Evolutionary conservation across 768 basidiomycete species (phyloP).

Genomic region (Aureoboletus auriporus): DNA sequence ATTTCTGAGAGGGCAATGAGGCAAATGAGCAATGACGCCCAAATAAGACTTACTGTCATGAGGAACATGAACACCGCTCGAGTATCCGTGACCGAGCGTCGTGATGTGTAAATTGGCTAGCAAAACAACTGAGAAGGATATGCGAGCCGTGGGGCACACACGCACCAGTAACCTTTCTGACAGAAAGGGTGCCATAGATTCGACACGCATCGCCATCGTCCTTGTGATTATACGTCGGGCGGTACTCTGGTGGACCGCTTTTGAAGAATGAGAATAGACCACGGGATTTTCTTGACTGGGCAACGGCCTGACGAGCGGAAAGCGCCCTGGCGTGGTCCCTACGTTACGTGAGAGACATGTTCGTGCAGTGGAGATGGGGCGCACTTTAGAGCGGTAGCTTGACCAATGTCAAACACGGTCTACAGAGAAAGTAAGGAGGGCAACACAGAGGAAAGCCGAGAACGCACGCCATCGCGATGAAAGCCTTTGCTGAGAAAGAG

Average conservation of each 20-base stretch:
- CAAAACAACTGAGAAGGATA: neutral
- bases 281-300: conserved; percentile 72
- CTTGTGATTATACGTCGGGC: conserved; percentile 70
- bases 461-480: conserved; percentile 76
- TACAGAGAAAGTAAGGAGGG: conserved; percentile 21
- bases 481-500: conserved; percentile 78
- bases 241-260: conserved; percentile 44
- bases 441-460: neutral
- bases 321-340: conserved; percentile 64
- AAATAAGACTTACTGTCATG: conserved; percentile 61
- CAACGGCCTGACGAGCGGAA: conserved; percentile 64
- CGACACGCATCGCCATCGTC: conserved; percentile 76
- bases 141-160: neutral
- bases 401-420: conserved; percentile 78
- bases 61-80: conserved; percentile 81
- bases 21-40: neutral
- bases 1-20: conserved; percentile 53
- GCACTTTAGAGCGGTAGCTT: conserved; percentile 70
- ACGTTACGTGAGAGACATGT: neutral
- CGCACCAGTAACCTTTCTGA: conserved; percentile 87
- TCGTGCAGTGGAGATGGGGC: conserved; percentile 8
- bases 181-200: conserved; percentile 74
- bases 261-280: conserved; percentile 63
- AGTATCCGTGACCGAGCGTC: conserved; percentile 91
- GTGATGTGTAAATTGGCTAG: conserved; percentile 91